Conservation (phyloP, 2,329 filamentous ascomycete species). For the Zymoseptoria brevis region DNA sequence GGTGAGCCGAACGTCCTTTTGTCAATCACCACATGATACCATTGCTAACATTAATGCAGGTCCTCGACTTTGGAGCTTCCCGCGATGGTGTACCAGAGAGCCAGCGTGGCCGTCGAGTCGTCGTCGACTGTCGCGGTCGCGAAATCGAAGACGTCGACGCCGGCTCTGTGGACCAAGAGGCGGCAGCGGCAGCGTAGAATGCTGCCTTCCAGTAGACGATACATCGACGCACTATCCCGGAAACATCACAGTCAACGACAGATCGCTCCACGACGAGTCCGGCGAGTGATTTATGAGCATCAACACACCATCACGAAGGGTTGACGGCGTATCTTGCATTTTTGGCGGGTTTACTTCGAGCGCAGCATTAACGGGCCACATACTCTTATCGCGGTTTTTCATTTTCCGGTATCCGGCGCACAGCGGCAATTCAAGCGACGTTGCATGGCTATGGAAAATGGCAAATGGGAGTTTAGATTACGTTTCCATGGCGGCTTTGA, state of each 20-base stretch:
- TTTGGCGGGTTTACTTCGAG: not conserved
- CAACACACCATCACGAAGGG: not conserved
- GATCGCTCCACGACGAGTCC: not conserved
- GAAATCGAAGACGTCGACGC: conserved; percentile 29
- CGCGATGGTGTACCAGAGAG: conserved; percentile 75
- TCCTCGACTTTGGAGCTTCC: conserved; percentile 91
- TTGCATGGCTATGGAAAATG: not conserved
- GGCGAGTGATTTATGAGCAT: not conserved
- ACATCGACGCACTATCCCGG: not conserved
- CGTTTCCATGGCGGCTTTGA: not conserved
- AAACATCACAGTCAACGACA: not conserved
- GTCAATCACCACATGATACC: not conserved
- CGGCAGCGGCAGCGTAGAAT: conserved; percentile 7
- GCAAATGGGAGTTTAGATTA: not conserved
- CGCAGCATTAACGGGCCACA: not conserved
- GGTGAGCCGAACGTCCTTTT: conserved; percentile 47
- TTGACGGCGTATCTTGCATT: not conserved
- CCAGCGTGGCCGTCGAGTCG: conserved; percentile 70
- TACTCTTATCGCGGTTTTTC: not conserved
- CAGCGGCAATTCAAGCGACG: not conserved
- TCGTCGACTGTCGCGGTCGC: conserved; percentile 36
- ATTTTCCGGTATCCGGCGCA: not conserved
- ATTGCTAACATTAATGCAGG: conserved; percentile 49
- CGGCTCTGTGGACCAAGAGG: conserved; percentile 6
- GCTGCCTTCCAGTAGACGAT: not conserved